phyloP scores from a whole-genome alignment of 1,284 basidiomycete species.

The Moniliophthora roreri region DNA sequence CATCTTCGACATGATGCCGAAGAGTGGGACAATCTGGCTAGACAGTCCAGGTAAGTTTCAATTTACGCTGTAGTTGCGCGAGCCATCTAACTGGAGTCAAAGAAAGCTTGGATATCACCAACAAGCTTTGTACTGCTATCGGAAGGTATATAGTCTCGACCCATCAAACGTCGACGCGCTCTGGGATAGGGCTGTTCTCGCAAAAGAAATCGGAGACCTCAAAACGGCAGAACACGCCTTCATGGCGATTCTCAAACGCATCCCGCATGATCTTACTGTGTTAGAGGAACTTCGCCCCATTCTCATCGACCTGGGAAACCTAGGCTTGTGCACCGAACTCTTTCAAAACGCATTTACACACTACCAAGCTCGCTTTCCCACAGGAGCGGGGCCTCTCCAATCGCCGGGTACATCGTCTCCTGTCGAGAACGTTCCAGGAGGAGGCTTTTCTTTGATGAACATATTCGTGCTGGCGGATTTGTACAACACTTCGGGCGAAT shows the following conservation, averaged over 20 bases:
- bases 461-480: slow-evolving; percentile 83
- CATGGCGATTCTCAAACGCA: slow-evolving; percentile 71
- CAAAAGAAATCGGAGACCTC: slow-evolving; percentile 74
- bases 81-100: slow-evolving; percentile 1
- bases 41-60: slow-evolving; percentile 61
- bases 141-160: slow-evolving; percentile 81
- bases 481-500: slow-evolving; percentile 69
- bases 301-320: slow-evolving; percentile 70
- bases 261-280: slow-evolving; percentile 81
- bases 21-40: slow-evolving; percentile 85
- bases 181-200: slow-evolving; percentile 88
- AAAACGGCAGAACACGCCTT: slow-evolving; percentile 73
- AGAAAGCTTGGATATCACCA: slow-evolving; percentile 74
- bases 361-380: slow-evolving; percentile 36
- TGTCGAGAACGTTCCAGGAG: slow-evolving; percentile 38
- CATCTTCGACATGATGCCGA: slow-evolving; percentile 84
- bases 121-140: slow-evolving; percentile 91
- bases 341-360: slow-evolving; percentile 63
- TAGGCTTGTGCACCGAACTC: slow-evolving; percentile 60
- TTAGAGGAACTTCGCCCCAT: slow-evolving; percentile 81
- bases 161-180: slow-evolving; percentile 82
- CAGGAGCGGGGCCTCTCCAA: slow-evolving; percentile 28
- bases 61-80: neutral
- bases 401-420: slow-evolving; percentile 29
- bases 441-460: slow-evolving; percentile 61